Percentiles rank a stretch among this genome's conserved stretches.
Evolutionary conservation across 257 asterid genomes (phyloP).

Genomic region (Solanum boliviense): DNA sequence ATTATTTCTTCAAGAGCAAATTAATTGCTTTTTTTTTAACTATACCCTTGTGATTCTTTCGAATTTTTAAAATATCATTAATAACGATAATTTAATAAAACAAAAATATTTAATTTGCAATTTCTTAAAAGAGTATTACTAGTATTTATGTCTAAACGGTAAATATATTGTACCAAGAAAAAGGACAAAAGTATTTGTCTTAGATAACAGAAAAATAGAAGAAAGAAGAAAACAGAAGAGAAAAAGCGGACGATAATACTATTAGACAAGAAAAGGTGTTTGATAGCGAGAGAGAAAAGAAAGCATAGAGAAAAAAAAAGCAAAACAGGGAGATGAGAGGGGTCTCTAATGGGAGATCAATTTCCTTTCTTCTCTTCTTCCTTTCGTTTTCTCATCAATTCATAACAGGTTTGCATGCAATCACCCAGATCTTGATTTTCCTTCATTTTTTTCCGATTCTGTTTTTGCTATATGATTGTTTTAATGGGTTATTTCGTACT

Average conservation of each 20-base stretch:
- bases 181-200: not conserved
- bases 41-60: no score
- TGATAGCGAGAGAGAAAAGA: not conserved
- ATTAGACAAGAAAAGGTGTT: not conserved
- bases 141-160: not conserved
- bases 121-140: not conserved
- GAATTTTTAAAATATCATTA: no score
- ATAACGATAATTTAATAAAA: not conserved
- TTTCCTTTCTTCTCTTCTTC: slow-evolving; percentile 29
- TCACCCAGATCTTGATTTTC: not conserved
- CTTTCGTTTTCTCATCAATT: slow-evolving; percentile 32
- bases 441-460: not conserved
- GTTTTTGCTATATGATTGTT: not conserved
- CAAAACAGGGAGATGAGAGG: slow-evolving; percentile 30
- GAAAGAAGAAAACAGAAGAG: not conserved
- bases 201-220: not conserved
- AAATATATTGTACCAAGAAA: not conserved
- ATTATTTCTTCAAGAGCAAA: no score
- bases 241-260: not conserved
- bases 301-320: not conserved
- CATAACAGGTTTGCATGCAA: slow-evolving; percentile 29
- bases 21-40: no score
- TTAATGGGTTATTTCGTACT: not conserved
- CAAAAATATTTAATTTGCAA: not conserved
- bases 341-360: slow-evolving; percentile 26